These are phyloP conservation scores for Artemisia argyi DNA, from an alignment of 129 eudicot species.

Conservation along the genomic window DNA sequence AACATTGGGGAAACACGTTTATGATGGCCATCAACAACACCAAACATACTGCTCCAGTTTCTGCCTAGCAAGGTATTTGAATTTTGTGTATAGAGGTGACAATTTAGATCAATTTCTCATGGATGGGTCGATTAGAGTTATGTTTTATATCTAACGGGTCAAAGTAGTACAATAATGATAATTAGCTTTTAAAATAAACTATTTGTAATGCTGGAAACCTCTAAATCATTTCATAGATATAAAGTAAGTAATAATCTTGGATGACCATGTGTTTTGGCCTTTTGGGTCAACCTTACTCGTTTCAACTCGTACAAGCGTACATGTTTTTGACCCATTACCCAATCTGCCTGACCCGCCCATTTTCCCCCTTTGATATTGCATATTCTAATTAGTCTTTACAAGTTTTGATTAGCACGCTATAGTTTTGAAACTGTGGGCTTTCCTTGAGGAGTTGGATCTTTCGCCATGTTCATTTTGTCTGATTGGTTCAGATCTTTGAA, in stretches of 20 bases:
- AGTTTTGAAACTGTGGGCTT: not conserved
- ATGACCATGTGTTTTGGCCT: not conserved
- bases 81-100: not conserved
- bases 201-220: no score
- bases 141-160: not conserved
- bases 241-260: no score
- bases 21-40: conserved; percentile 43
- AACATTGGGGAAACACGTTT: conserved; percentile 75
- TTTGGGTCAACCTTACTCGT: not conserved
- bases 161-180: not conserved
- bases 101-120: not conserved
- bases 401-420: conserved; percentile 2
- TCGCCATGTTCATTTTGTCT: not conserved
- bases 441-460: conserved; percentile 8
- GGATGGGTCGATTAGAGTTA: not conserved
- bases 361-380: conserved; percentile 4
- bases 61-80: conserved; percentile 37
- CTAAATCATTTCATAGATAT: no score
- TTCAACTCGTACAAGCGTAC: not conserved
- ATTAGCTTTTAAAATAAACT: no score
- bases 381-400: conserved; percentile 10
- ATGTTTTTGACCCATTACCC: not conserved
- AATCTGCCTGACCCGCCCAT: not conserved
- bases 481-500: conserved; percentile 4
- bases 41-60: conserved; percentile 22